A percentile compares a stretch with the other conserved stretches of the same genome.
Conservation (phyloP, 176 grass and related monocot species). For the Eremochloa ophiuroides region DNA sequence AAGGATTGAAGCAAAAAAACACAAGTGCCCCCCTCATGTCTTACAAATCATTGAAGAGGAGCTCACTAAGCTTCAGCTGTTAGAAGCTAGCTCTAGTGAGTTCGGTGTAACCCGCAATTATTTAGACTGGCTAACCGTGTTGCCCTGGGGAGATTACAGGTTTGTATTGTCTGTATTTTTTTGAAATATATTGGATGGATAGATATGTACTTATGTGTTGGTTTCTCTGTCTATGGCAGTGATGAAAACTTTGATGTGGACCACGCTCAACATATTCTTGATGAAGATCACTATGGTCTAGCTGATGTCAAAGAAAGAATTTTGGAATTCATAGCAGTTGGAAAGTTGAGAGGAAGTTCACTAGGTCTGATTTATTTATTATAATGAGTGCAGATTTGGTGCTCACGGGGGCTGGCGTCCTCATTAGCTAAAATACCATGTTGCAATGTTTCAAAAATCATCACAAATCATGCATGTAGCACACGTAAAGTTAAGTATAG, state of each 20-base stretch:
- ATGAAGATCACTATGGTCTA: conserved; percentile 98
- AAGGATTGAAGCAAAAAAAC: conserved; percentile 85
- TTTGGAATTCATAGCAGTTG: conserved; percentile 97
- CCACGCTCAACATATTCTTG: conserved; percentile 89
- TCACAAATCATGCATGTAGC: not conserved
- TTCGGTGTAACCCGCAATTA: conserved; percentile 97
- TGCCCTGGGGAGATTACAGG: conserved; percentile 99
- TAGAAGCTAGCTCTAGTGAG: conserved; percentile 95
- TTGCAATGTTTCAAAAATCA: not conserved
- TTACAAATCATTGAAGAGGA: conserved; percentile 97
- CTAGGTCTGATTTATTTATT: conserved; percentile 58
- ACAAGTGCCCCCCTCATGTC: conserved; percentile 87
- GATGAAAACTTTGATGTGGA: conserved; percentile 95
- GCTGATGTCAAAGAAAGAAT: conserved; percentile 98
- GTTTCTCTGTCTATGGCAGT: conserved; percentile 37
- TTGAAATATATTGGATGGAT: not conserved
- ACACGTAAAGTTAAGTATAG: not conserved
- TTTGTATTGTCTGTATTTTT: conserved; percentile 34
- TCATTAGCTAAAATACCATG: not conserved
- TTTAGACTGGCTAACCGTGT: conserved; percentile 90
- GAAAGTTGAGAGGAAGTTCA: conserved; percentile 90
- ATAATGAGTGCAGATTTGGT: not conserved
- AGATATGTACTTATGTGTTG: conserved; percentile 15
- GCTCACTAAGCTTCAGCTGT: conserved; percentile 77
- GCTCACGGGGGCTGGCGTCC: too few relatives aligned